Evolutionary conservation across 306 rosid genomes (phyloP).

Genomic region (Fragaria ananassa): DNA sequence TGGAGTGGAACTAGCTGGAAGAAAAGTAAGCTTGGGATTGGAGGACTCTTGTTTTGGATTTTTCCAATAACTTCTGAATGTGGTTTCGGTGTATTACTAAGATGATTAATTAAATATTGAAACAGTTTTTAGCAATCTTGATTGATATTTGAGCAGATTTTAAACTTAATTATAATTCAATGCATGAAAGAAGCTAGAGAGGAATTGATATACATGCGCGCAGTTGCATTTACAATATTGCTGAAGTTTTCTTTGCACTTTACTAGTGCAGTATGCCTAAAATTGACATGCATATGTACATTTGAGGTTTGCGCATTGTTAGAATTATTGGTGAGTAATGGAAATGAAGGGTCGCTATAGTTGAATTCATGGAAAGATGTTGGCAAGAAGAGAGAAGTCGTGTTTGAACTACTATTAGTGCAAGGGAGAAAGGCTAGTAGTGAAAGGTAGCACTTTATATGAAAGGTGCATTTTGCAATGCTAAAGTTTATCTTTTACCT

Average conservation of each 20-base stretch:
- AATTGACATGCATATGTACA: not conserved
- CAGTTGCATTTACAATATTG: too few relatives aligned
- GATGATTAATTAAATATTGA: not conserved
- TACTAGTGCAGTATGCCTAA: not conserved
- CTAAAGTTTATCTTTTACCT: not conserved
- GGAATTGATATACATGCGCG: too few relatives aligned
- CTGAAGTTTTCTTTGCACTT: not conserved
- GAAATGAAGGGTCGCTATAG: not conserved
- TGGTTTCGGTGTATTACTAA: not conserved
- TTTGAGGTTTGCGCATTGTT: not conserved
- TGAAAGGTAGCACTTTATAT: not conserved
- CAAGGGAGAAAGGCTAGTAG: not conserved
- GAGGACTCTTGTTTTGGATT: not conserved
- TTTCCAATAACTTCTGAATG: not conserved
- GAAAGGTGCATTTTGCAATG: not conserved
- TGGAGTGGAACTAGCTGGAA: not conserved
- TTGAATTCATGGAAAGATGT: not conserved
- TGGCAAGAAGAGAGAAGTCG: not conserved
- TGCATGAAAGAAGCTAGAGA: too few relatives aligned
- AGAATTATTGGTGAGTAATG: not conserved
- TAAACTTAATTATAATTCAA: too few relatives aligned
- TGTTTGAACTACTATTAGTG: not conserved
- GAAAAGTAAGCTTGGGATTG: not conserved
- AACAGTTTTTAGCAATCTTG: not conserved
- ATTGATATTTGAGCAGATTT: not conserved